A percentile compares a stretch with the other conserved stretches of the same genome.
Evolutionary conservation across 345 rosid species (phyloP).

Genomic region (Syzygium aqueum): DNA sequence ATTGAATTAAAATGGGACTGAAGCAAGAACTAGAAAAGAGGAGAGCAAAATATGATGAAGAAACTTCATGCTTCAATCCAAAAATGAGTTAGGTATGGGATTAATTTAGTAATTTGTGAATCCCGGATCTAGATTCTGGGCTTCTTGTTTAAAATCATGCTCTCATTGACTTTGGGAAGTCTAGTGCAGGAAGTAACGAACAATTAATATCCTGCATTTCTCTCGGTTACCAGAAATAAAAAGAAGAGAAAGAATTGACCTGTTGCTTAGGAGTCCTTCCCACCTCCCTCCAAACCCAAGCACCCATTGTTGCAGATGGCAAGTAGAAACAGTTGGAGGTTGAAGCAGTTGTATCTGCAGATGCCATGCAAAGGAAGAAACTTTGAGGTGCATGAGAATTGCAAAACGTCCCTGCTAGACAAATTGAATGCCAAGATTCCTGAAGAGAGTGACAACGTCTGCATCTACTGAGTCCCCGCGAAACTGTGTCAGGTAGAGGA

Average conservation of each 20-base stretch:
- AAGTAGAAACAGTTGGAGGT: not conserved
- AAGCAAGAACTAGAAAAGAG: not conserved
- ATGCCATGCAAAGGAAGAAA: not conserved
- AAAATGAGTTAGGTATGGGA: not conserved
- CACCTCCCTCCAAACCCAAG: not conserved
- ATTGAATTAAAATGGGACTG: not conserved
- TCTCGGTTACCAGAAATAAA: not conserved
- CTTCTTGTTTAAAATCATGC: not conserved
- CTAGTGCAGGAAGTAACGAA: not conserved
- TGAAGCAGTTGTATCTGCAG: not conserved
- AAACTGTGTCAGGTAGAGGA: not conserved
- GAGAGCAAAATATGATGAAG: not conserved
- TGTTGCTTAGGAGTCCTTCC: not conserved
- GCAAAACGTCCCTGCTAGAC: not conserved
- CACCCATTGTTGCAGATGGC: not conserved
- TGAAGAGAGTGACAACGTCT: not conserved
- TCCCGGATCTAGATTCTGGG: not conserved
- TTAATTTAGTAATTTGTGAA: not conserved
- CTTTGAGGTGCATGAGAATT: not conserved
- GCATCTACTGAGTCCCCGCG: slow-evolving; percentile 17
- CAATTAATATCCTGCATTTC: not conserved
- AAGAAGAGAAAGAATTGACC: not conserved
- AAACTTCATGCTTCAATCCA: not conserved
- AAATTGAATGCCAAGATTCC: not conserved
- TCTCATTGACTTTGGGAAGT: not conserved